A percentile compares a stretch with the other conserved stretches of the same genome.
These are phyloP conservation scores for Ogataea nonfermentans DNA, from an alignment of 805 yeast genomes.

Conservation along the genomic window DNA sequence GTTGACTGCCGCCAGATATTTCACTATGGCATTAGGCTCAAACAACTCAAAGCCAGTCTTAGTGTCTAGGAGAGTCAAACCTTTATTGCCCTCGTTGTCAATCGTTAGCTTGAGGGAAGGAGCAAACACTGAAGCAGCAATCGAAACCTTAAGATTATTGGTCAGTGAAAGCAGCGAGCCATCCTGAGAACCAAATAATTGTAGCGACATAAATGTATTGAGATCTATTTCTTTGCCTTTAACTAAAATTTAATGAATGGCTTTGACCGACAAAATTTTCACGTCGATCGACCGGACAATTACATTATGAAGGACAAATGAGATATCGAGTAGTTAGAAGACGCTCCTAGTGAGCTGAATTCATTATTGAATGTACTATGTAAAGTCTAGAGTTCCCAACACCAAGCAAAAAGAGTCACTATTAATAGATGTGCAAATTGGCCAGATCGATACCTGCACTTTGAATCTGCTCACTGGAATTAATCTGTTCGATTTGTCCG, in stretches of 20 bases:
- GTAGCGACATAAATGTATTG: conserved; percentile 25
- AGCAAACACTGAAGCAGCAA: conserved; percentile 39
- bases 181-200: conserved; percentile 34
- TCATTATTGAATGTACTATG: too few relatives aligned
- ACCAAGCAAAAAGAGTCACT: too few relatives aligned
- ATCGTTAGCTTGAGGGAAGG: conserved; percentile 28
- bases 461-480: background rate
- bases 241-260: background rate
- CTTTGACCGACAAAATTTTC: conserved; percentile 8
- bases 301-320: too few relatives aligned
- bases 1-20: conserved; percentile 46
- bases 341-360: background rate
- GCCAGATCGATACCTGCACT: conserved; percentile 5
- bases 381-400: too few relatives aligned
- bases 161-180: conserved; percentile 32
- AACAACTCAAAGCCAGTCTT: conserved; percentile 47
- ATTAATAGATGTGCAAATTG: conserved; percentile 7
- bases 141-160: conserved; percentile 42
- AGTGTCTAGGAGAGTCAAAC: conserved; percentile 28
- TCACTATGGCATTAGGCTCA: conserved; percentile 70
- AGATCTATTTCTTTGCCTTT: conserved; percentile 3
- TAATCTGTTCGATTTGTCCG: too few relatives aligned
- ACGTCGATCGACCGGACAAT: conserved; percentile 8
- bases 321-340: background rate
- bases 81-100: conserved; percentile 24